Evolutionary conservation across 345 rosid species (phyloP), one percentile per base, ranked within the genome.

Genomic region (Moricandia arvensis): DNA sequence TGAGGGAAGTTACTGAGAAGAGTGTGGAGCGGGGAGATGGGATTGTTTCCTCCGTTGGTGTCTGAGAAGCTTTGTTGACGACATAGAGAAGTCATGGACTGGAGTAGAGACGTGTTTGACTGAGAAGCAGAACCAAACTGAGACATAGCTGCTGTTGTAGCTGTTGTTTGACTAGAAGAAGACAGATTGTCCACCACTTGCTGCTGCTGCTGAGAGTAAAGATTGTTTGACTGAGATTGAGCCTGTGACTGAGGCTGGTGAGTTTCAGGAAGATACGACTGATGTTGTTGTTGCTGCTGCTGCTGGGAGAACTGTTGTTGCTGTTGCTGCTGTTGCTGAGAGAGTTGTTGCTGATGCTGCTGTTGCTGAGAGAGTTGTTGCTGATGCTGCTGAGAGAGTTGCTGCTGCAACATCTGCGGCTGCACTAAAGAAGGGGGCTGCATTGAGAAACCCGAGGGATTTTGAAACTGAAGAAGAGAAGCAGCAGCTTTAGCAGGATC

Each of bases 51-150:
- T 76, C 95, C 93, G 67, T 79, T 91, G 18, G 91, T 85, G 66
- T 90, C 97, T 3, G 97, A 84, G 82, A 88, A 90, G 74, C 86
- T 89, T 72, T 86, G 94, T 72, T 90, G 95, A 53, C 89, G 93
- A 79, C 88, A 84, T 55, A 91, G 76, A 34, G 90, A 75, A 71
- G 89, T 79, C 12, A 87, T 83, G 30, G 80, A 76, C 41, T 76
- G 75, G 11, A 88, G 77, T 34, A 82, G 98, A 79, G 85, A 10
- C 1, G 89, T 75, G 49, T 87, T 75, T 37, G 96, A 73, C 74
- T 81, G 91, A 73, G 95, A 88, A 71, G 81, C 88, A 59, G 96
- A 80, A 78, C 80, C 86, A 77, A 86, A 91, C 59, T 84, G 93
- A 68, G 96, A 76, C 66, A 86, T 75, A 33, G 89, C 58, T 3